Conservation (phyloP, 768 basidiomycete species). For the Hortiboletus campestris region DNA sequence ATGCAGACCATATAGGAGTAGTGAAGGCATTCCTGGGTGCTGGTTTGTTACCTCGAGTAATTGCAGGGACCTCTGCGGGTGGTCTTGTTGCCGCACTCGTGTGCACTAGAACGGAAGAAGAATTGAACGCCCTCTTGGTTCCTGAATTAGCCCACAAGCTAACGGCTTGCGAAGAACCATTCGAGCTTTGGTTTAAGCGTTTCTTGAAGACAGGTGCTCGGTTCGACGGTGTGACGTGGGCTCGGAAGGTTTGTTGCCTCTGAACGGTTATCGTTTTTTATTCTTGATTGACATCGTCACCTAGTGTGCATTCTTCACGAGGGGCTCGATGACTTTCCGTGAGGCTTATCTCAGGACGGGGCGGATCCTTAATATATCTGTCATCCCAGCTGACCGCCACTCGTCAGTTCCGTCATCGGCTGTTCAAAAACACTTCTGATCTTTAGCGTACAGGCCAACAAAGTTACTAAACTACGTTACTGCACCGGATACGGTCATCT, state of each 20-base stretch:
- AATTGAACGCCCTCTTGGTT: slow-evolving; percentile 71
- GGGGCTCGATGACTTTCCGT: slow-evolving; percentile 91
- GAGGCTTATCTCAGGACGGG: slow-evolving; percentile 95
- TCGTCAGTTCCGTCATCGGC: slow-evolving; percentile 48
- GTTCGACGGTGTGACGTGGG: slow-evolving; percentile 90
- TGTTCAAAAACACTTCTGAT: slow-evolving; percentile 5
- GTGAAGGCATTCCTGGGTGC: slow-evolving; percentile 90
- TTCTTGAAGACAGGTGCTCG: slow-evolving; percentile 89
- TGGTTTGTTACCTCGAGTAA: slow-evolving; percentile 81
- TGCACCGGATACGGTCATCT: slow-evolving; percentile 88
- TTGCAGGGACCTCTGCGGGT: slow-evolving; percentile 94
- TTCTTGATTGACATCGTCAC: background rate
- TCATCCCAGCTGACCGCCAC: slow-evolving; percentile 87
- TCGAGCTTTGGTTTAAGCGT: slow-evolving; percentile 65
- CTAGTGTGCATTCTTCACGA: slow-evolving; percentile 85
- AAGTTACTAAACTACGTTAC: slow-evolving; percentile 95
- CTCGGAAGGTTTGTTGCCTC: slow-evolving; percentile 63
- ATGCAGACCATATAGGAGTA: slow-evolving; percentile 82
- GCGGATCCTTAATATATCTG: slow-evolving; percentile 89
- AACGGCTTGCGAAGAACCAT: slow-evolving; percentile 77
- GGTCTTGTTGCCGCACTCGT: slow-evolving; percentile 74
- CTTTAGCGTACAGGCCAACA: slow-evolving; percentile 61
- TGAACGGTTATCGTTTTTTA: background rate
- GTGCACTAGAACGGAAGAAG: slow-evolving; percentile 87
- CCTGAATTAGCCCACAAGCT: slow-evolving; percentile 85